These are phyloP conservation scores for Suhomyces yuchorum DNA, from an alignment of 1,139 yeast species.

Conservation along the genomic window DNA sequence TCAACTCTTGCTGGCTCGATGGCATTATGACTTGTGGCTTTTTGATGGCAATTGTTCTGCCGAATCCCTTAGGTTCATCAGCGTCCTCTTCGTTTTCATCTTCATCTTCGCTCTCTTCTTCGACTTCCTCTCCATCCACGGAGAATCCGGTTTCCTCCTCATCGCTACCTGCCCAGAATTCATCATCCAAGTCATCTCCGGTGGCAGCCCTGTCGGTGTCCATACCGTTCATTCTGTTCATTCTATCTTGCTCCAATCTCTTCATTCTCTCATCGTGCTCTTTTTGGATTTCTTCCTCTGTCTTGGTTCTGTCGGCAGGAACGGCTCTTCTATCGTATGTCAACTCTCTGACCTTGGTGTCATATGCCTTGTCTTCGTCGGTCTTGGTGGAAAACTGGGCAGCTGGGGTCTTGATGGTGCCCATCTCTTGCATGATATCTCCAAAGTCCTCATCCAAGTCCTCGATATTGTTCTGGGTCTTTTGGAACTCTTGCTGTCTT, in stretches of 20 bases:
- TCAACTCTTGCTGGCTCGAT: conserved; percentile 52
- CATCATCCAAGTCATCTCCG: conserved; percentile 70
- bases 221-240: conserved; percentile 82
- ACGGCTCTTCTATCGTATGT: conserved; percentile 85
- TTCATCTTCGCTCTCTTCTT: conserved; percentile 21
- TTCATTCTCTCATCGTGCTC: conserved; percentile 70
- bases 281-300: conserved; percentile 76
- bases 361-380: conserved; percentile 62
- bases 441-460: conserved; percentile 80
- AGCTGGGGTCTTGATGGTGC: conserved; percentile 22
- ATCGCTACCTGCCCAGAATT: conserved; percentile 58
- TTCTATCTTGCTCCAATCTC: conserved; percentile 73
- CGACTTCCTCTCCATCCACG: conserved; percentile 25
- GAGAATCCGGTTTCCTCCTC: conserved; percentile 46
- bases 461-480: conserved; percentile 68
- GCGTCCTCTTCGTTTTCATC: conserved; percentile 5
- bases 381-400: conserved; percentile 35
- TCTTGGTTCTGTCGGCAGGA: conserved; percentile 95
- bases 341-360: conserved; percentile 73
- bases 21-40: conserved; percentile 52
- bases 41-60: conserved; percentile 15
- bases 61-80: conserved; percentile 8
- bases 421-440: conserved; percentile 67
- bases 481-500: conserved; percentile 76
- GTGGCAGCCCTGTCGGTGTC: conserved; percentile 54